Conservation (phyloP, 768 basidiomycete species). For the Hysterangium stoloniferum region DNA sequence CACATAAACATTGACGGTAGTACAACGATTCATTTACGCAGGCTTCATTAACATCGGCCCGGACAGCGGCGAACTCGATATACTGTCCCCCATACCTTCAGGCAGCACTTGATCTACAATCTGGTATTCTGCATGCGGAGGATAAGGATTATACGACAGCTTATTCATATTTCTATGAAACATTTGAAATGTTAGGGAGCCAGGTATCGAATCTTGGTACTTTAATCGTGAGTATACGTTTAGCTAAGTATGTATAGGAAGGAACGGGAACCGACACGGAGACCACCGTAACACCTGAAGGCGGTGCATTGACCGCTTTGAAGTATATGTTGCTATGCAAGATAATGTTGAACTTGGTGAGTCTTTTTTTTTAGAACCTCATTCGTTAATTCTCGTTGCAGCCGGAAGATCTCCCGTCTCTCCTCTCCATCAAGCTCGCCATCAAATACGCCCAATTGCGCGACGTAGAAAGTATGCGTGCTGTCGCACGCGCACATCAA, state of each 20-base stretch:
- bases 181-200: constrained; percentile 80
- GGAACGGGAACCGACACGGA: neutral
- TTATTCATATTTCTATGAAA: constrained; percentile 96
- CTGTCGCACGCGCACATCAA: constrained; percentile 89
- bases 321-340: constrained; percentile 99
- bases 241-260: neutral
- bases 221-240: neutral
- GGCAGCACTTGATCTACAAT: constrained; percentile 55
- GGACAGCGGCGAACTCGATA: constrained; percentile 92
- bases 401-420: constrained; percentile 90
- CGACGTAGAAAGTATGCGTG: constrained; percentile 94
- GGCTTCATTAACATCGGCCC: constrained; percentile 83
- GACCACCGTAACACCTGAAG: constrained; percentile 9
- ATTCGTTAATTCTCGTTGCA: constrained; percentile 24
- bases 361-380: constrained; percentile 21
- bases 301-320: constrained; percentile 65
- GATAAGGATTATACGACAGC: constrained; percentile 97
- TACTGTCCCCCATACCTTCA: constrained; percentile 78
- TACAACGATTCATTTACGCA: constrained; percentile 20
- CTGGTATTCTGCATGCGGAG: constrained; percentile 85
- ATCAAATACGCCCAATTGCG: constrained; percentile 78
- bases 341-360: constrained; percentile 91
- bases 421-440: constrained; percentile 82
- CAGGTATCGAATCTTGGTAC: constrained; percentile 44
- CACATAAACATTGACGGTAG: neutral